Base-by-base conservation (phyloP, 179 eudicot genomes). In the Drosera spatulata region DNA sequence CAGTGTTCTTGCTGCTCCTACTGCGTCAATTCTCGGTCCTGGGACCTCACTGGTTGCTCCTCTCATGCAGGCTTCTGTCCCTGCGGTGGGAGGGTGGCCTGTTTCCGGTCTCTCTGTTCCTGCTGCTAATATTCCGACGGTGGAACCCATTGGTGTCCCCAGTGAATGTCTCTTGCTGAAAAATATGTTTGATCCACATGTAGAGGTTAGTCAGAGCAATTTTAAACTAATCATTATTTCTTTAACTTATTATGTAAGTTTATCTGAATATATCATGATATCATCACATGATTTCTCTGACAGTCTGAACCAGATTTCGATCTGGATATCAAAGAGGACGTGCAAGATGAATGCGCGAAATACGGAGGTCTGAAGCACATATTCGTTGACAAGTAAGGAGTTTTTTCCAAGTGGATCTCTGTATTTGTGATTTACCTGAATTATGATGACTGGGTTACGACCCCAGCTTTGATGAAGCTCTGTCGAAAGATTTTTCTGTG, bases 231-330 rank as follows among this genome's bases (percentile, higher is more conserved):
- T 22, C 33, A 22, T 57, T 60, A 37, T 14, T 60, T 39, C 51
- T 66, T 15, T 50, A 45, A 40, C 62, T 61, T 47, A n/a, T 53
- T 47, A 44, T 65, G 11, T 44, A 33, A 43, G 8, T 43, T 43
- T 4, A 4, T 7, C 45, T 44, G 39, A 37, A 49, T 13, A 47
- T 39, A 38, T 7, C 43, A 48, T 54, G 53, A 12, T 43, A 43
- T 43, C 5, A 43, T 7, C 5, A 43, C 8, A 14, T 51, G 7
- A 12, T 14, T 10, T 52, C 48, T 59, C 13, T 58, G 55, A 7
- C 87, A 91, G 97, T 66, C 80, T 4, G 97, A 83, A 65, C 82
- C 87, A 58, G 96, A 88, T 63, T 91, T 88, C 69, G 97, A 87
- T 82, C 47, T 77, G 73, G 97, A 88, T 73, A 88, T 91, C 39